Evolutionary conservation across 345 rosid genomes (phyloP).

Genomic region (Gossypium anomalum): DNA sequence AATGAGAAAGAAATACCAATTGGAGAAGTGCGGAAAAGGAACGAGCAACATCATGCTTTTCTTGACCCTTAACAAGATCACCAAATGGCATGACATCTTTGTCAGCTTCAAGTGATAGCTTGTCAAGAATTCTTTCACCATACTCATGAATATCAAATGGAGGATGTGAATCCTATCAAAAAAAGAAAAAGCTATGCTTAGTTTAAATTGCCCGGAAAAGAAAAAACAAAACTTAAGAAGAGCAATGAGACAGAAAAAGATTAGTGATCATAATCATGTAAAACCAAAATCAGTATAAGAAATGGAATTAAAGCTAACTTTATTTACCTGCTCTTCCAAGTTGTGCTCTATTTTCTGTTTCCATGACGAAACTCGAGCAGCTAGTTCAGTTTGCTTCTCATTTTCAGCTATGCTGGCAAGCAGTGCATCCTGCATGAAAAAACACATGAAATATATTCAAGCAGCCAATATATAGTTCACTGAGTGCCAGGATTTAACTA

Average conservation of each 20-base stretch:
- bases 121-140: constrained; percentile 61
- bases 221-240: not conserved
- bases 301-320: constrained; percentile 2
- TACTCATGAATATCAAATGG: constrained; percentile 93
- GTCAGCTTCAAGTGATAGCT: constrained; percentile 46
- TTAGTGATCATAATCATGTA: not conserved
- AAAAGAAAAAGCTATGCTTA: constrained; percentile 4
- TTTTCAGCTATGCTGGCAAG: constrained; percentile 89
- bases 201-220: not conserved
- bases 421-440: constrained; percentile 67
- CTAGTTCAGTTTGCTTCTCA: constrained; percentile 89
- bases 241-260: constrained; percentile 8
- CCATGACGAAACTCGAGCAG: constrained; percentile 89
- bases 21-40: constrained; percentile 94
- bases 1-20: constrained; percentile 47
- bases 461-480: not conserved
- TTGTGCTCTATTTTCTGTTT: constrained; percentile 86
- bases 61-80: constrained; percentile 65
- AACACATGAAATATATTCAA: constrained; percentile 5
- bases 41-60: constrained; percentile 86
- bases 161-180: constrained; percentile 67
- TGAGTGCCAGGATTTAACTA: not conserved
- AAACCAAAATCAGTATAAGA: not conserved
- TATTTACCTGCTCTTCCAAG: constrained; percentile 83
- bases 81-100: constrained; percentile 42